A percentile compares a stretch with the other conserved stretches of the same genome.
Conservation (phyloP, 495 filamentous ascomycete species). For the Amorphotheca resinae region DNA sequence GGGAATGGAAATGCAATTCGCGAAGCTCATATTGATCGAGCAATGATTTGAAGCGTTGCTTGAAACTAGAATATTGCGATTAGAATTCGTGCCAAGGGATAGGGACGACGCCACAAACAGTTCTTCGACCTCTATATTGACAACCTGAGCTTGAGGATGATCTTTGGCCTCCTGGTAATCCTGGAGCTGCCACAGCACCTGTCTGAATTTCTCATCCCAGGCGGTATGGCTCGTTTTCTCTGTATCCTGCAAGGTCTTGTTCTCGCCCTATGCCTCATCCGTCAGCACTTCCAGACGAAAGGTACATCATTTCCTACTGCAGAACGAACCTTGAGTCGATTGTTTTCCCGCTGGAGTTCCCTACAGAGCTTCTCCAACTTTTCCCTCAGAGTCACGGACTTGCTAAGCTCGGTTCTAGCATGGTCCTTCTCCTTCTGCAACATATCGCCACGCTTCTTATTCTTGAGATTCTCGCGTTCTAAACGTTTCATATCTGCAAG, state of each 20-base stretch:
- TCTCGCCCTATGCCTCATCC: conserved; percentile 58
- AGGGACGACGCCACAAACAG: conserved; percentile 42
- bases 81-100: not conserved
- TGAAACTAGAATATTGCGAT: conserved; percentile 46
- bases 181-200: conserved; percentile 64
- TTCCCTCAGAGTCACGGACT: conserved; percentile 76
- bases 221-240: conserved; percentile 70
- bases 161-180: conserved; percentile 68
- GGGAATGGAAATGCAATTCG: conserved; percentile 78
- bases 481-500: conserved; percentile 87
- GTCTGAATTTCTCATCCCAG: conserved; percentile 72
- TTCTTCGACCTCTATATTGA: conserved; percentile 76
- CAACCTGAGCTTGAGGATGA: conserved; percentile 56
- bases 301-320: not conserved
- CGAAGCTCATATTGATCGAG: conserved; percentile 92
- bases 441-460: conserved; percentile 89
- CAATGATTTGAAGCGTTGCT: conserved; percentile 80
- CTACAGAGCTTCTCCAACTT: conserved; percentile 91
- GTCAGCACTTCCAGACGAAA: conserved; percentile 8
- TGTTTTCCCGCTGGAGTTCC: conserved; percentile 90
- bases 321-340: conserved; percentile 73
- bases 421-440: conserved; percentile 95
- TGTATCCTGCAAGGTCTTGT: conserved; percentile 71
- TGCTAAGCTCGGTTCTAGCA: conserved; percentile 71
- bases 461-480: conserved; percentile 86